phyloP scores from a whole-genome alignment of 148 eudicot species.

The Rhododendron vialii region DNA sequence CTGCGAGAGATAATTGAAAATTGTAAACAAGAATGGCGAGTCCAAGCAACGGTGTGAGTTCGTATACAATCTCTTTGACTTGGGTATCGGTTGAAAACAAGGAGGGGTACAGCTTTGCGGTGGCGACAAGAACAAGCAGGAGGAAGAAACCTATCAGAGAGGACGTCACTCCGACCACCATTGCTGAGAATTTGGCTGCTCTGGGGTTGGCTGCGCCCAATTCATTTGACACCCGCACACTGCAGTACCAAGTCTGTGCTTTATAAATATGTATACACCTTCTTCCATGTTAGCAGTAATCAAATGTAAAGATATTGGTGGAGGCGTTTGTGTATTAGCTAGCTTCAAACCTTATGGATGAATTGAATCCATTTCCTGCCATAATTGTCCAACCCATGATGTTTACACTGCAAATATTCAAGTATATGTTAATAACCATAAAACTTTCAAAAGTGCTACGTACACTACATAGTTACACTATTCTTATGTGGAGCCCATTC shows the following conservation, averaged over 20 bases:
- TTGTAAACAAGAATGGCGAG: constrained; percentile 27
- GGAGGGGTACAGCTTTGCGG: constrained; percentile 29
- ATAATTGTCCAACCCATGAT: constrained; percentile 45
- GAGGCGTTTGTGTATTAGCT: background rate
- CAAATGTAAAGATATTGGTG: background rate
- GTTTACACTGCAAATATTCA: constrained; percentile 36
- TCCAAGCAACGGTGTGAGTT: constrained; percentile 47
- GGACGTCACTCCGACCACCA: constrained; percentile 26
- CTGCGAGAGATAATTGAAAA: constrained; percentile 49
- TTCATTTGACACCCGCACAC: constrained; percentile 62
- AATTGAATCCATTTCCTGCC: constrained; percentile 45
- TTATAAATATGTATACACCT: background rate
- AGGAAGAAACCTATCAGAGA: constrained; percentile 27
- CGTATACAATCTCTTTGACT: constrained; percentile 30
- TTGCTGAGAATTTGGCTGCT: constrained; percentile 41
- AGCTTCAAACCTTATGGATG: constrained; percentile 40
- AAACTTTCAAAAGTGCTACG: background rate
- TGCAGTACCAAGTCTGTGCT: background rate
- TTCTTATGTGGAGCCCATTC: too few species aligned
- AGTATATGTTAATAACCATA: background rate
- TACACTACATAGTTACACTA: too few species aligned
- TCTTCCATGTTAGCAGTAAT: background rate
- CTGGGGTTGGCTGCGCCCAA: constrained; percentile 45
- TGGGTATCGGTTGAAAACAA: constrained; percentile 29
- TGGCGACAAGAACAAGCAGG: constrained; percentile 19